Percentiles rank a stretch among this genome's conserved stretches.
Conservation (phyloP, 208 protist species). For the Trypanosoma mega region DNA sequence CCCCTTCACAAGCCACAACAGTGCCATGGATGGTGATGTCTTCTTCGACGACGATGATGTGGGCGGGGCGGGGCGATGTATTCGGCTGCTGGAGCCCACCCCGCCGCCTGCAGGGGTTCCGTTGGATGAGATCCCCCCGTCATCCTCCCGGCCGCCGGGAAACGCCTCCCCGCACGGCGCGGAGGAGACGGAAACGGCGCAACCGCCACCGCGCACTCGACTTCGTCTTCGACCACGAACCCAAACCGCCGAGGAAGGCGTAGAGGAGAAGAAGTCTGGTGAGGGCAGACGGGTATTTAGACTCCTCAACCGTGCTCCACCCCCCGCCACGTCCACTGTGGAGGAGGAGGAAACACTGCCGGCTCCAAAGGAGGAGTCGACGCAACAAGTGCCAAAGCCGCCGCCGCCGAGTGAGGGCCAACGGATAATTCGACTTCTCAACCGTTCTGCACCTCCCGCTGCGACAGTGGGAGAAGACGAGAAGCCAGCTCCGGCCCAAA, state of each 20-base stretch:
- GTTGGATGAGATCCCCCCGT: neutral
- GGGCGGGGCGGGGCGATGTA: slow-evolving; percentile 11
- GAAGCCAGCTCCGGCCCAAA: neutral
- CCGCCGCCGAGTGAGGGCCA: neutral
- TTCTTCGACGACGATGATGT: neutral
- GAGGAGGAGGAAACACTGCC: too few species aligned
- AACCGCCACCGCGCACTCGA: neutral
- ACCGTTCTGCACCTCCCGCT: neutral
- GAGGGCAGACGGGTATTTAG: neutral
- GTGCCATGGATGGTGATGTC: neutral
- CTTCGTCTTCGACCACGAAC: neutral
- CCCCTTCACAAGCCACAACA: neutral
- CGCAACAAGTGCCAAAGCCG: neutral
- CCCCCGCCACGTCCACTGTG: too few species aligned
- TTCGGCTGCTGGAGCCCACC: slow-evolving; percentile 19
- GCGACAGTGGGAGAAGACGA: neutral
- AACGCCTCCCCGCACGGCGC: too few species aligned
- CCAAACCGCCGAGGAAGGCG: neutral
- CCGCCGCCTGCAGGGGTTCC: slow-evolving; percentile 11
- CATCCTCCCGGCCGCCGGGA: neutral
- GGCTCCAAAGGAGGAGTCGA: too few species aligned
- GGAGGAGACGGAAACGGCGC: too few species aligned
- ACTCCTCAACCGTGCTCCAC: too few species aligned
- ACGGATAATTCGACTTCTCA: neutral
- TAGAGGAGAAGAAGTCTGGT: neutral